These are phyloP conservation scores for Pseudogymnoascus sp. DNA, from an alignment of 2,329 filamentous ascomycete species.

Conservation along the genomic window DNA sequence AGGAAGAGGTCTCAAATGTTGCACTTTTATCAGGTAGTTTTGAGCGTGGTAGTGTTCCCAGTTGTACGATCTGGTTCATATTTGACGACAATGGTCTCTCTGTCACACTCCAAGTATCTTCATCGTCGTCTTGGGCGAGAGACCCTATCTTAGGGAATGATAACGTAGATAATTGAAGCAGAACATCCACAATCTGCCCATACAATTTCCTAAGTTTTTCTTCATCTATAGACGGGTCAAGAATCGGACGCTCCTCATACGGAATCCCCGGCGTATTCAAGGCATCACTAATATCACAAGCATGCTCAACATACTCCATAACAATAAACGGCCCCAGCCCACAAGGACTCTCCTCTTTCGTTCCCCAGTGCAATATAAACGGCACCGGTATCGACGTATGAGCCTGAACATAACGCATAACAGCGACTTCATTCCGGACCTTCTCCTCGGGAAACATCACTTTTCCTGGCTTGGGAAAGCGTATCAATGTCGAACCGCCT, in stretches of 20 bases:
- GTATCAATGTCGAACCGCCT: neutral
- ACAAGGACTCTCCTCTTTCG: slow-evolving; percentile 12
- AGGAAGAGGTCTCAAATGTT: slow-evolving; percentile 28
- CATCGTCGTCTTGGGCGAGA: slow-evolving; percentile 23
- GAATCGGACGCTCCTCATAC: slow-evolving; percentile 22
- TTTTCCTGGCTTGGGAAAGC: slow-evolving; percentile 14
- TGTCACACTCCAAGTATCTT: slow-evolving; percentile 21
- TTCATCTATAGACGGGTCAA: slow-evolving; percentile 29
- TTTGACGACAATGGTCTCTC: slow-evolving; percentile 33
- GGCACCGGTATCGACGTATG: slow-evolving; percentile 16
- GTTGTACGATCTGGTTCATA: slow-evolving; percentile 33
- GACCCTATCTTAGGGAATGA: slow-evolving; percentile 34
- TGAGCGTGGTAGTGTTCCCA: slow-evolving; percentile 18
- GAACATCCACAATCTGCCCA: slow-evolving; percentile 32
- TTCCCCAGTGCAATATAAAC: slow-evolving; percentile 18
- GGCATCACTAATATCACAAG: slow-evolving; percentile 16
- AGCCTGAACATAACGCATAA: slow-evolving; percentile 14
- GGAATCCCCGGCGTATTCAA: slow-evolving; percentile 18
- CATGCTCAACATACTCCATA: slow-evolving; percentile 26
- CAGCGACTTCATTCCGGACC: slow-evolving; percentile 14
- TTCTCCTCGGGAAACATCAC: slow-evolving; percentile 15
- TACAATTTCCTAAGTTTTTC: slow-evolving; percentile 30
- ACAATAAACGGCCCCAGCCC: slow-evolving; percentile 29
- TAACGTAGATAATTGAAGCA: slow-evolving; percentile 31
- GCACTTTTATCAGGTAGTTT: slow-evolving; percentile 19